phyloP scores from a whole-genome alignment of 768 basidiomycete species.

The Galerina marginata region DNA sequence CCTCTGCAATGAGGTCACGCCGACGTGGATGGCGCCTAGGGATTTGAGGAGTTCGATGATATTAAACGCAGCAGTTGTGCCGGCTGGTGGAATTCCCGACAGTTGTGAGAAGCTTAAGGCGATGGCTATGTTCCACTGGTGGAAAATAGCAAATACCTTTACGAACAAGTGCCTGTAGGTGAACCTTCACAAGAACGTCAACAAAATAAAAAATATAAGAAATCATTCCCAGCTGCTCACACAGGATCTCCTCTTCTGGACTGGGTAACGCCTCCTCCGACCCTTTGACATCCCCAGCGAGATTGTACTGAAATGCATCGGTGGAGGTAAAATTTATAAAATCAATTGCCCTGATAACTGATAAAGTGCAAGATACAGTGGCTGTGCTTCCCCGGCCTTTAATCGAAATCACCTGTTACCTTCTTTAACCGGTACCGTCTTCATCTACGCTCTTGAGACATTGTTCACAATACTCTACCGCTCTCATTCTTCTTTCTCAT shows the following conservation, averaged over 20 bases:
- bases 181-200: slow-evolving; percentile 2
- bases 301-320: background rate
- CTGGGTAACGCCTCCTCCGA: slow-evolving; percentile 53
- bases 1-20: slow-evolving; percentile 30
- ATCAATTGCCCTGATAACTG: no score
- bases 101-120: slow-evolving; percentile 38
- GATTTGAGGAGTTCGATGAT: slow-evolving; percentile 35
- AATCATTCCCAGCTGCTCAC: slow-evolving; percentile 32
- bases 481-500: no score
- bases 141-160: slow-evolving; percentile 45
- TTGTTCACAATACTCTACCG: no score
- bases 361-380: no score
- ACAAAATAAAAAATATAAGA: background rate
- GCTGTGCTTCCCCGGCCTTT: no score
- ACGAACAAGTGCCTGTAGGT: slow-evolving; percentile 38
- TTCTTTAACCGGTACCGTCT: no score
- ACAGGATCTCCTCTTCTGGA: slow-evolving; percentile 58
- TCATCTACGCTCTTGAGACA: no score
- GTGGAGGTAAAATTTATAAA: no score
- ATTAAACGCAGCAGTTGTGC: slow-evolving; percentile 39
- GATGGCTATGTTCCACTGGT: slow-evolving; percentile 41
- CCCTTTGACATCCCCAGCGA: slow-evolving; percentile 52
- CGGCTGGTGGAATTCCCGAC: slow-evolving; percentile 47
- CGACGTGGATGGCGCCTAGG: slow-evolving; percentile 45
- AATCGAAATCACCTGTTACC: no score